These are phyloP conservation scores for Cucurbita pepo DNA, from an alignment of 306 rosid genomes.

Conservation along the genomic window DNA sequence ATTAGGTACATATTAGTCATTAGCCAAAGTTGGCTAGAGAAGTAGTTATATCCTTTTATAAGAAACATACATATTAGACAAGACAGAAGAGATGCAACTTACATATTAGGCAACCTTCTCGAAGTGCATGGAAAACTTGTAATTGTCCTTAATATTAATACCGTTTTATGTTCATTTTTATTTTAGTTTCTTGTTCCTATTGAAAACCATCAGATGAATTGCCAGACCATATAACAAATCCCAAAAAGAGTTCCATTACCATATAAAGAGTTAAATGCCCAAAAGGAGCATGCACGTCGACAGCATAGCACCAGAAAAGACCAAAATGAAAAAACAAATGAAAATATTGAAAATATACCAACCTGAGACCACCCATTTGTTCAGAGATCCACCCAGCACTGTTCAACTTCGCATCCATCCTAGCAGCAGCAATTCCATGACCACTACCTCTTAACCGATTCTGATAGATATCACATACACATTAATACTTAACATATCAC, in stretches of 20 bases:
- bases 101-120: neutral
- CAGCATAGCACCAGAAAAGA: neutral
- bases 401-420: slow-evolving; percentile 94
- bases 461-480: slow-evolving; percentile 19
- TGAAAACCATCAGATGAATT: neutral
- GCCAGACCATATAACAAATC: neutral
- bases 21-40: neutral
- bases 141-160: neutral
- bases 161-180: neutral
- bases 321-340: neutral
- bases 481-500: neutral
- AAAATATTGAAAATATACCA: slow-evolving; percentile 17
- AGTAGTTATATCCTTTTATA: neutral
- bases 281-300: neutral
- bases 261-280: neutral
- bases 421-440: slow-evolving; percentile 91
- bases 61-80: neutral
- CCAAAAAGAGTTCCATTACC: neutral
- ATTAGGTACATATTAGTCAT: neutral
- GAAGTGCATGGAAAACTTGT: neutral
- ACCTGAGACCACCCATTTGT: slow-evolving; percentile 97
- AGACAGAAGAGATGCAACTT: neutral
- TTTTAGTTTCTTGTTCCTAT: neutral
- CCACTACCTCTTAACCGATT: slow-evolving; percentile 94
- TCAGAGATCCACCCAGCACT: slow-evolving; percentile 93